phyloP scores from a whole-genome alignment of 805 yeast genomes.

The Monosporozyma servazzii region DNA sequence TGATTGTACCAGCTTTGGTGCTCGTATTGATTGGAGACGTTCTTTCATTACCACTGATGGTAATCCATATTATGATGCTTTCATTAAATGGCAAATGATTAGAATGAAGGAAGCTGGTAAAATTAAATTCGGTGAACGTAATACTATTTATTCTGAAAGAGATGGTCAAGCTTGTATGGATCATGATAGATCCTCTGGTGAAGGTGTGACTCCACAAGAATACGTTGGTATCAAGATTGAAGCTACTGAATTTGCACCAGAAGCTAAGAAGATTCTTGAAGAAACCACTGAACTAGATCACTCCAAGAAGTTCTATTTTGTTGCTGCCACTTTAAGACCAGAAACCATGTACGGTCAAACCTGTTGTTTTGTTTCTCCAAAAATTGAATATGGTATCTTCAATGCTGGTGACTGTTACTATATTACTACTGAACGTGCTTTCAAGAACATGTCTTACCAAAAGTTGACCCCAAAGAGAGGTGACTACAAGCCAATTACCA shows the following conservation, averaged over 20 bases:
- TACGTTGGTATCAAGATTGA: conserved; percentile 87
- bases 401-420: conserved; percentile 70
- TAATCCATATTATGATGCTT: conserved; percentile 90
- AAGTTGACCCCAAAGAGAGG: conserved; percentile 87
- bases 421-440: conserved; percentile 89
- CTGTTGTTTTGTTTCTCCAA: conserved; percentile 95
- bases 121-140: conserved; percentile 96
- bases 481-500: conserved; percentile 47
- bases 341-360: conserved; percentile 99
- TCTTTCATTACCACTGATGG: conserved; percentile 90
- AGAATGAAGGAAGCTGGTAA: conserved; percentile 75
- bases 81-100: conserved; percentile 94
- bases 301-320: conserved; percentile 63
- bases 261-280: conserved; percentile 32
- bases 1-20: conserved; percentile 77
- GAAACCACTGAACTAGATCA: conserved; percentile 30
- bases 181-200: conserved; percentile 95
- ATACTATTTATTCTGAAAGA: conserved; percentile 92
- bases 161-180: conserved; percentile 99
- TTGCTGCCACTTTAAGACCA: conserved; percentile 96
- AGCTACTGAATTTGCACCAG: conserved; percentile 47
- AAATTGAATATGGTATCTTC: conserved; percentile 83
- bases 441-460: conserved; percentile 95
- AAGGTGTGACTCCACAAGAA: conserved; percentile 95
- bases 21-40: conserved; percentile 97